These are phyloP conservation scores for Ascochyta clinopodiicola DNA, from an alignment of 2,329 filamentous ascomycete genomes.

Conservation along the genomic window DNA sequence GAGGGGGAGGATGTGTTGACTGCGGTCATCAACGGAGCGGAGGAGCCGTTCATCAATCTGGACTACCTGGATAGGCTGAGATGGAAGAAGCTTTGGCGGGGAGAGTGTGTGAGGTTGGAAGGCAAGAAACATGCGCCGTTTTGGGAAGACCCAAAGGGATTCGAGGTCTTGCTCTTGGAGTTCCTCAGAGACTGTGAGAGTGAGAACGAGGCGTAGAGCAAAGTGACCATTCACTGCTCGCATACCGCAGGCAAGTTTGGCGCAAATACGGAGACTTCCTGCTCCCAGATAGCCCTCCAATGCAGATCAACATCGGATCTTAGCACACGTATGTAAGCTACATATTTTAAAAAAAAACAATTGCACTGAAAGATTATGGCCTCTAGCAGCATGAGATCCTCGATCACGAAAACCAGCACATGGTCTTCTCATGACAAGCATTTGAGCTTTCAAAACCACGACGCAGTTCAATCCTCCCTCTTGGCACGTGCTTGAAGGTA, in stretches of 20 bases:
- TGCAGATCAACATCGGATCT: too few relatives aligned
- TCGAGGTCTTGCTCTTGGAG: slow-evolving; percentile 24
- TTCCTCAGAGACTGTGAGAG: slow-evolving; percentile 25
- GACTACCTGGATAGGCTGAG: slow-evolving; percentile 38
- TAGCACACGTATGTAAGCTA: too few relatives aligned
- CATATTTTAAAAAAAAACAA: too few relatives aligned
- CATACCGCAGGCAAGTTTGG: background rate
- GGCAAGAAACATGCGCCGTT: slow-evolving; percentile 41
- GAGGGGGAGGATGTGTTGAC: slow-evolving; percentile 24
- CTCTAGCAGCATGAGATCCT: too few relatives aligned
- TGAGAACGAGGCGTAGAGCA: background rate
- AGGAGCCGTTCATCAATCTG: slow-evolving; percentile 41
- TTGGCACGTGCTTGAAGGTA: too few relatives aligned
- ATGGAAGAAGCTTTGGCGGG: slow-evolving; percentile 38
- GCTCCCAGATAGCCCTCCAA: too few relatives aligned
- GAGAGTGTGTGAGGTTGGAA: slow-evolving; percentile 32
- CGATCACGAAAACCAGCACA: too few relatives aligned
- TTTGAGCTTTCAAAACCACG: too few relatives aligned
- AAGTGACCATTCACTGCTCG: background rate
- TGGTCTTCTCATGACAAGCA: too few relatives aligned
- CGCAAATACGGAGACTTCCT: too few relatives aligned
- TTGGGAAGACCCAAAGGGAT: slow-evolving; percentile 33
- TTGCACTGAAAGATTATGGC: too few relatives aligned
- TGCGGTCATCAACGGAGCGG: slow-evolving; percentile 40
- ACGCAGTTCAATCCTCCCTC: too few relatives aligned